Conservation (phyloP, 768 basidiomycete genomes). For the Sporobolomyces pararoseus region DNA sequence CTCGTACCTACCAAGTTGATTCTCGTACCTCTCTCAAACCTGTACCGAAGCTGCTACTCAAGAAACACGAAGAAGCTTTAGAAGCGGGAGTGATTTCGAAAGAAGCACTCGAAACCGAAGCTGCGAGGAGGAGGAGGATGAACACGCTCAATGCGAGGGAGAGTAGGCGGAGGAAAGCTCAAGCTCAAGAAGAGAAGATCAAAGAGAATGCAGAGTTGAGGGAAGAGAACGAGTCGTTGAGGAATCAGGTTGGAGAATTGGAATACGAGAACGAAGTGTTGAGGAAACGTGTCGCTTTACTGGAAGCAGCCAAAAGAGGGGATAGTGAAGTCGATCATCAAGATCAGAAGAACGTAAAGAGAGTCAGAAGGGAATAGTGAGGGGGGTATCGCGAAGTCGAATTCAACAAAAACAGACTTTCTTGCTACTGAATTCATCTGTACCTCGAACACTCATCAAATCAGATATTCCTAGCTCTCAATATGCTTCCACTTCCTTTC, state of each 20-base stretch:
- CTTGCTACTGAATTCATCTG: no score
- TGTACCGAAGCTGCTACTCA: slow-evolving; percentile 16
- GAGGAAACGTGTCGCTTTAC: background rate
- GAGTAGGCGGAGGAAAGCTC: slow-evolving; percentile 17
- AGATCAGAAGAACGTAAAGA: background rate
- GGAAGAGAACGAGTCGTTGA: background rate
- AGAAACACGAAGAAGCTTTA: background rate
- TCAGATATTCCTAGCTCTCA: no score
- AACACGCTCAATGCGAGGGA: slow-evolving; percentile 26
- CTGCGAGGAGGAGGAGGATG: background rate
- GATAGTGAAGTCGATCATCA: background rate
- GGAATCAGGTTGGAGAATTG: background rate
- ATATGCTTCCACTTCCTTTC: no score
- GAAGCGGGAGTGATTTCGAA: background rate
- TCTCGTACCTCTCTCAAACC: slow-evolving; percentile 31
- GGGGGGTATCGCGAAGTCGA: no score
- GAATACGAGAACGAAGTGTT: background rate
- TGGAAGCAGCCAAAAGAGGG: no score
- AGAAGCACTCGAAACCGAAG: background rate
- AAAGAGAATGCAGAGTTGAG: slow-evolving; percentile 6
- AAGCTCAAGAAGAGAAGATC: background rate
- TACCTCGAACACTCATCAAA: no score
- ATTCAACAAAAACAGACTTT: no score
- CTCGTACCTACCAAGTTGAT: slow-evolving; percentile 19
- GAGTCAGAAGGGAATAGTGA: slow-evolving; percentile 7